Conservation (phyloP, 2,329 filamentous ascomycete genomes). For the Talaromyces sp. region DNA sequence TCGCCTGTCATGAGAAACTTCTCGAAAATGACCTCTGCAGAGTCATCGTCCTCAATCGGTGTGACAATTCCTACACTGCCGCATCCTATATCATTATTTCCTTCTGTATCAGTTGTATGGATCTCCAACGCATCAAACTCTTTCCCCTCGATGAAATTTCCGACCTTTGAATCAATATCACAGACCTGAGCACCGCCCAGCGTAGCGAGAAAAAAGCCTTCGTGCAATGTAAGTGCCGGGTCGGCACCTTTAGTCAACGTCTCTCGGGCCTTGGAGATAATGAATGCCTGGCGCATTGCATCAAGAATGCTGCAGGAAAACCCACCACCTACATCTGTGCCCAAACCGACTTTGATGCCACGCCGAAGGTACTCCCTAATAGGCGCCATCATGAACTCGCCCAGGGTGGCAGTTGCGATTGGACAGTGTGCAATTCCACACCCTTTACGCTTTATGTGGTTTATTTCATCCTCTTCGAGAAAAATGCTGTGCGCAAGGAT, state of each 20-base stretch:
- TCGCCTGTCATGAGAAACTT: constrained; percentile 65
- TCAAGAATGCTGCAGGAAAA: constrained; percentile 55
- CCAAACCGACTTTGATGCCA: constrained; percentile 62
- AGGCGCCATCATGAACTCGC: constrained; percentile 56
- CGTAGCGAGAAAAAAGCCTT: constrained; percentile 59
- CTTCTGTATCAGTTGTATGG: constrained; percentile 30
- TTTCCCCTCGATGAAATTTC: constrained; percentile 56
- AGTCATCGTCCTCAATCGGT: constrained; percentile 49
- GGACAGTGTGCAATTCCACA: constrained; percentile 64
- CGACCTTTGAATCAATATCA: constrained; percentile 50
- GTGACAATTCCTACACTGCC: constrained; percentile 45
- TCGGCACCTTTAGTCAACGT: constrained; percentile 34
- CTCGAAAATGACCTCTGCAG: constrained; percentile 47
- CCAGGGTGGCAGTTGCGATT: constrained; percentile 58
- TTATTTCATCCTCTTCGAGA: constrained; percentile 55
- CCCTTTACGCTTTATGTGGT: constrained; percentile 40
- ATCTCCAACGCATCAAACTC: constrained; percentile 58
- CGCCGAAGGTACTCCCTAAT: constrained; percentile 54
- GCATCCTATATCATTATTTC: not conserved
- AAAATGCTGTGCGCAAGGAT: constrained; percentile 66
- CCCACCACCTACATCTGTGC: constrained; percentile 61
- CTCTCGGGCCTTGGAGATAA: constrained; percentile 40
- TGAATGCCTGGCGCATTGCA: constrained; percentile 48
- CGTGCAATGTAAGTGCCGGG: constrained; percentile 45
- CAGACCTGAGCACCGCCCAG: constrained; percentile 58